Evolutionary conservation across 2,329 filamentous ascomycete species (phyloP).

Genomic region (Sclerotinia trifoliorum): DNA sequence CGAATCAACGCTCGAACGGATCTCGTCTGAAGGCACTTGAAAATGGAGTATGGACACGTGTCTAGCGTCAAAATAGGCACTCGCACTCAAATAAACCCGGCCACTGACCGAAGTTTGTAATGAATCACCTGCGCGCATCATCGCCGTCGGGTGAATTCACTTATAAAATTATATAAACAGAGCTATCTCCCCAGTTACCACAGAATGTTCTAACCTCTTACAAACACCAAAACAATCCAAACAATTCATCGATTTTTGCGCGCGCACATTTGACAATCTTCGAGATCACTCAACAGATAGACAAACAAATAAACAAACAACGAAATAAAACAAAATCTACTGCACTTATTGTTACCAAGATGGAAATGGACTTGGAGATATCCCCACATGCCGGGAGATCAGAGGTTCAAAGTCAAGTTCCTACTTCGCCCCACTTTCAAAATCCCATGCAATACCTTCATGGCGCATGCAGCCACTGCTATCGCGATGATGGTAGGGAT

Average conservation of each 20-base stretch:
- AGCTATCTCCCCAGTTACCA: background rate
- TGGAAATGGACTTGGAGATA: slow-evolving; percentile 13
- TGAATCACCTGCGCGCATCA: slow-evolving; percentile 9
- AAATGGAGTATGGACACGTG: slow-evolving; percentile 19
- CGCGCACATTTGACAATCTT: background rate
- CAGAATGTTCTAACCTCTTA: background rate
- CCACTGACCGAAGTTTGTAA: background rate
- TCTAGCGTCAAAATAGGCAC: slow-evolving; percentile 16
- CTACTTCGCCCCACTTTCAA: background rate
- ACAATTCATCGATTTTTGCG: background rate
- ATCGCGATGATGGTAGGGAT: slow-evolving; percentile 17
- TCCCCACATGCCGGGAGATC: slow-evolving; percentile 9
- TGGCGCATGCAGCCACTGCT: slow-evolving; percentile 16
- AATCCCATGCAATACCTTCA: slow-evolving; percentile 16
- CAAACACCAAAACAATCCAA: background rate
- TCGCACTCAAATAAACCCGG: background rate
- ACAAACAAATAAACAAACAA: background rate
- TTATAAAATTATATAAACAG: slow-evolving; percentile 12
- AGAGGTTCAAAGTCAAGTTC: slow-evolving; percentile 1
- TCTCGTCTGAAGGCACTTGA: slow-evolving; percentile 10
- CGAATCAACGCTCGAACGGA: background rate
- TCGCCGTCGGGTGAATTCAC: slow-evolving; percentile 4
- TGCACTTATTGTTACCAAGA: background rate
- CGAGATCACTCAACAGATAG: background rate
- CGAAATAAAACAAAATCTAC: background rate